A percentile compares a stretch with the other conserved stretches of the same genome.
phyloP scores from a whole-genome alignment of 116 monocot genomes.

The Zostera marina region DNA sequence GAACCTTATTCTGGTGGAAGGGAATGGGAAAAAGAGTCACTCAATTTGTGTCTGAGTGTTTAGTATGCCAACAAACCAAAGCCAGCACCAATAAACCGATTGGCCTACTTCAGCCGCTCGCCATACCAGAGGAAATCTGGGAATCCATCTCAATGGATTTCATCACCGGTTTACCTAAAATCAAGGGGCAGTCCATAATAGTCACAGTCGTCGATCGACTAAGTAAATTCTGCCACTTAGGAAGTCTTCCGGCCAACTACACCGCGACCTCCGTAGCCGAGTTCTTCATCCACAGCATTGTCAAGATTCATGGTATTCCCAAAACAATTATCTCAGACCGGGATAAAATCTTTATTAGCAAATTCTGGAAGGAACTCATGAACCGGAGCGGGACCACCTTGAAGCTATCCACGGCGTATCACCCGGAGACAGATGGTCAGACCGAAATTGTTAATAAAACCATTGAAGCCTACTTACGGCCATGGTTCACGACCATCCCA shows the following conservation, averaged over 20 bases:
- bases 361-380: neutral
- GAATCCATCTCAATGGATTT: too few relatives aligned
- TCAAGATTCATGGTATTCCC: too few relatives aligned
- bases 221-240: neutral
- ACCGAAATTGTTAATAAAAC: conserved; percentile 2
- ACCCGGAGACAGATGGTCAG: conserved; percentile 4
- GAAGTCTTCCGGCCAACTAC: conserved; percentile 1
- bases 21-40: neutral
- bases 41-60: neutral
- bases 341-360: too few relatives aligned
- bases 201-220: too few relatives aligned
- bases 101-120: conserved; percentile 6
- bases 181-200: neutral
- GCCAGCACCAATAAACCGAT: neutral
- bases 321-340: too few relatives aligned
- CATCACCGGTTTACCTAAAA: conserved; percentile 3
- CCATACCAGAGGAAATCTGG: too few relatives aligned
- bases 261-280: neutral
- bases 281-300: too few relatives aligned
- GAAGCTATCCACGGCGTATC: conserved; percentile 2
- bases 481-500: too few relatives aligned
- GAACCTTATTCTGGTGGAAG: neutral
- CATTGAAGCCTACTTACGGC: too few relatives aligned
- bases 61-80: conserved; percentile 3
- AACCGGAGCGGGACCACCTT: neutral